Conservation (phyloP, 331 rosid genomes). For the Quercus lobata region DNA sequence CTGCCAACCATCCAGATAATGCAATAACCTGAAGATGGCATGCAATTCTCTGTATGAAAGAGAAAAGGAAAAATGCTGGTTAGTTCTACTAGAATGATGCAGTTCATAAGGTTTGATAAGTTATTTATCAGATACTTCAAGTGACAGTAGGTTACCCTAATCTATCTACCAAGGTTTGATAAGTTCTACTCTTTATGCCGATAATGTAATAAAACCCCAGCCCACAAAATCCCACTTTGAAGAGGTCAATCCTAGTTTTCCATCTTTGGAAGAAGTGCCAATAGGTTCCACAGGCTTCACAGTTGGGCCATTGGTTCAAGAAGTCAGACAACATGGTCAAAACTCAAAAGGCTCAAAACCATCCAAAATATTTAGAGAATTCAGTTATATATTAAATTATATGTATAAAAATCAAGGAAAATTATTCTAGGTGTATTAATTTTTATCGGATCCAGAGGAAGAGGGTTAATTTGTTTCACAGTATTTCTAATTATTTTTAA, state of each 20-base stretch:
- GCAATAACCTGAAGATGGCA: slow-evolving; percentile 85
- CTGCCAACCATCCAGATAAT: slow-evolving; percentile 74
- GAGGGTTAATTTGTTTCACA: neutral
- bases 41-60: slow-evolving; percentile 71
- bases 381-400: neutral
- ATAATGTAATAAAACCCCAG: neutral
- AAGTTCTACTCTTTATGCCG: too few species aligned
- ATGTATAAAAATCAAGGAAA: neutral
- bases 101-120: neutral
- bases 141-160: neutral
- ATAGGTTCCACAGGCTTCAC: neutral
- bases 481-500: neutral
- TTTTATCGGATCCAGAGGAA: neutral
- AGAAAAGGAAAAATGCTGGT: slow-evolving; percentile 13
- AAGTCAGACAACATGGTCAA: neutral
- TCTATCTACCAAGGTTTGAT: neutral
- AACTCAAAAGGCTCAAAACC: neutral
- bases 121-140: neutral
- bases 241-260: neutral
- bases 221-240: too few species aligned
- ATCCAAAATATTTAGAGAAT: neutral
- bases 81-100: neutral
- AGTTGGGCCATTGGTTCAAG: neutral
- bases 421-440: neutral
- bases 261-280: neutral